Percentiles rank a stretch among this genome's conserved stretches.
Evolutionary conservation across 1,139 yeast species (phyloP).

Genomic region (Taphrina deformans): DNA sequence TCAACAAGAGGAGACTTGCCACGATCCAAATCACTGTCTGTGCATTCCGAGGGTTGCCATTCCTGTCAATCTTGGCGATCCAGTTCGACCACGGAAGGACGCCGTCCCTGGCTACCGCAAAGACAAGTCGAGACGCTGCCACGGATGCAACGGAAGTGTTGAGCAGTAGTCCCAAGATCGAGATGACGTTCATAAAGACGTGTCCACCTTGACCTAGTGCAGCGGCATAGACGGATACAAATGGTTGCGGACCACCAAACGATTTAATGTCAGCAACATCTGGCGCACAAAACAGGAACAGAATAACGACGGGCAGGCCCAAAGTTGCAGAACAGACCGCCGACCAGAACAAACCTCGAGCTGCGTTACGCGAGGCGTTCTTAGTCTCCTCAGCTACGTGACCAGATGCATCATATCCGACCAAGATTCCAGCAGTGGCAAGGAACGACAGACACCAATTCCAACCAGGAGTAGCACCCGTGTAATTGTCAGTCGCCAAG

Average conservation of each 20-base stretch:
- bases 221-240: constrained; percentile 41
- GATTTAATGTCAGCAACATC: constrained; percentile 50
- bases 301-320: constrained; percentile 55
- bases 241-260: constrained; percentile 42
- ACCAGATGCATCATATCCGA: constrained; percentile 63
- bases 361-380: constrained; percentile 59
- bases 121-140: constrained; percentile 43
- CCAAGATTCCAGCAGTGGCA: constrained; percentile 42
- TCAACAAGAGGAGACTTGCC: constrained; percentile 41
- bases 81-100: constrained; percentile 43
- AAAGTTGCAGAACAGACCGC: constrained; percentile 58
- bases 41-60: constrained; percentile 42
- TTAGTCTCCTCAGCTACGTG: constrained; percentile 68
- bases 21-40: constrained; percentile 41
- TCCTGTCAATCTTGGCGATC: constrained; percentile 40
- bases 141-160: constrained; percentile 41
- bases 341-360: constrained; percentile 57
- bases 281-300: constrained; percentile 51
- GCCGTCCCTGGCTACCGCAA: constrained; percentile 43
- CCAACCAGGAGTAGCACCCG: constrained; percentile 52
- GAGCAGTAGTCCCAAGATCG: constrained; percentile 39
- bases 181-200: constrained; percentile 41
- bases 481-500: constrained; percentile 56
- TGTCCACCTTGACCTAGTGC: constrained; percentile 43
- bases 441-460: constrained; percentile 42